Base-by-base conservation (phyloP, 2,329 filamentous ascomycete species). In the Fusarium annulatum region DNA sequence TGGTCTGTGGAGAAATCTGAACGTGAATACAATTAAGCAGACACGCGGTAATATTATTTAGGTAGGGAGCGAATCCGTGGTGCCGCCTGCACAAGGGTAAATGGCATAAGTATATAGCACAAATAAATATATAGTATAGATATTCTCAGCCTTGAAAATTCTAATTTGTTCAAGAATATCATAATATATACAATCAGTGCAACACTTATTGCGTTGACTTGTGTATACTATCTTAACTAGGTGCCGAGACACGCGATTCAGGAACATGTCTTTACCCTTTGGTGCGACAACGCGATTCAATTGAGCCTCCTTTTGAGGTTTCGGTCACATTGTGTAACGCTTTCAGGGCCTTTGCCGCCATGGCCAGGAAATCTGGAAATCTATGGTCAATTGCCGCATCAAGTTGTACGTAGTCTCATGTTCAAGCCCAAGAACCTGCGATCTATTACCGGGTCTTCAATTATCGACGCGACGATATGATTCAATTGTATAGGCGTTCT, bases 311-410 rank as follows among this genome's bases (percentile, higher is more conserved):
- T 5, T n/a, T 36, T 16, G 5, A 23, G 36, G 19, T 23, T 11
- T 23, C 5, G 41, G 14, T 36, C 30, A 16, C 9, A 51, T 23
- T 5, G 0, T 23, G 21, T 7, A 18, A 3, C 48, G 5, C 6
- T 10, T 9, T 6, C 30, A 19, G 6, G 5, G 9, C 12, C 14
- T 3, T 5, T 19, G 5, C 15, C 0, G 7, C 28, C 4, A n/a
- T 49, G 0, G 48, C 48, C 30, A 51, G 23, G 23, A 23, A 23
- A 12, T 51, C 14, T 7, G 23, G 23, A 23, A 23, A 12, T 51
- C 14, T 7, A 51, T 34, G 18, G 0, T 36, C 15, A 51, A n/a
- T 23, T 23, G 2, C 19, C 48, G 4, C 30, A 51, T 12, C 15
- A 51, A 5, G 21, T 0, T 8, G 30, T 36, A 4, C 5, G 0